A percentile compares a stretch with the other conserved stretches of the same genome.
These are phyloP conservation scores for Aureobasidium leucospermi DNA, from an alignment of 2,329 filamentous ascomycete species.

Conservation along the genomic window DNA sequence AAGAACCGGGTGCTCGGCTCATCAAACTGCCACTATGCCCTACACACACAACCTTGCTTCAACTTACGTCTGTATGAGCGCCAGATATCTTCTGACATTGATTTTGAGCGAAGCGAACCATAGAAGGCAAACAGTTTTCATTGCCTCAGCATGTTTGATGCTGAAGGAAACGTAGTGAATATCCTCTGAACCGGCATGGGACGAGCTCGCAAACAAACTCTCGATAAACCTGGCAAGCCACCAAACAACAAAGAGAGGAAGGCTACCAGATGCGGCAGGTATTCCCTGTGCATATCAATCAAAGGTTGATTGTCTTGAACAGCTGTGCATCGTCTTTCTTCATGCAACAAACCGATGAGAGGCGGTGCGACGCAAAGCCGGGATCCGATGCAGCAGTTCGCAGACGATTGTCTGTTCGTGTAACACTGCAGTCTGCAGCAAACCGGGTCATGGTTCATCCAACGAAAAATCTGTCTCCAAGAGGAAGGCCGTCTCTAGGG, in stretches of 20 bases:
- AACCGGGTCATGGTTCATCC: background rate
- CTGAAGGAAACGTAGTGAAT: background rate
- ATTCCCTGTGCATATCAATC: constrained; percentile 8
- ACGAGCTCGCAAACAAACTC: constrained; percentile 6
- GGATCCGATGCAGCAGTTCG: constrained; percentile 13
- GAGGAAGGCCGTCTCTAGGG: background rate
- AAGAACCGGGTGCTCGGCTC: constrained; percentile 8
- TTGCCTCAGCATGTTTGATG: background rate
- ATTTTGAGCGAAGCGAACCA: background rate
- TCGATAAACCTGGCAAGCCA: constrained; percentile 5
- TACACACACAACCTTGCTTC: constrained; percentile 12
- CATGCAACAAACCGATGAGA: background rate
- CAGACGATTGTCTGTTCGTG: constrained; percentile 11
- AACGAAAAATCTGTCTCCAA: background rate
- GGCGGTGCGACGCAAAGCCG: constrained; percentile 4
- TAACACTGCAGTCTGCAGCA: constrained; percentile 11
- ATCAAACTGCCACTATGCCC: constrained; percentile 6
- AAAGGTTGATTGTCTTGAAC: background rate
- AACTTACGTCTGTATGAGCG: background rate
- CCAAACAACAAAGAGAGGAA: constrained; percentile 4
- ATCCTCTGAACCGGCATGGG: background rate
- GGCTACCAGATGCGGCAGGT: background rate
- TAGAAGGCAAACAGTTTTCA: background rate
- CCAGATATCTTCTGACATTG: background rate
- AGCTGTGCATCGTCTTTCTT: background rate